Base-by-base conservation (phyloP, 2,329 filamentous ascomycete species). In the Fusarium anguioides region DNA sequence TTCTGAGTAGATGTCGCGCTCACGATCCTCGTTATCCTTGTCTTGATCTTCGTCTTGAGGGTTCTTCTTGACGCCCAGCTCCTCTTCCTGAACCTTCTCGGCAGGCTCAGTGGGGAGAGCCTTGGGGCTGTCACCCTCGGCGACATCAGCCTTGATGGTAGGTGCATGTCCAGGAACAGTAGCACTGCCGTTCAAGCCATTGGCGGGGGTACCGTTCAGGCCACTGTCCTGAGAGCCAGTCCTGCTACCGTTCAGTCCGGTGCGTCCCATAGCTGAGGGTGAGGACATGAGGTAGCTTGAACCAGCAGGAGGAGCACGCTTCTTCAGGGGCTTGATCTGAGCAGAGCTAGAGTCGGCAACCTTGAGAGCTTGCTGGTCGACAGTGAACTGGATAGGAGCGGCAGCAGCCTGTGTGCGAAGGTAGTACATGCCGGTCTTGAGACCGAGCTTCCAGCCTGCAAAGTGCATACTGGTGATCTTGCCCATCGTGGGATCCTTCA, bases 361-460 rank as follows among this genome's bases (percentile, higher is more conserved):
- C 83, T 94, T 93, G 72, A 99, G 89, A 56, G 93, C 92, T 81
- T 97, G 93, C 81, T 99, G 95, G 78, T 99, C 96, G 76, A 99
- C 96, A 6, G 96, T 99, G 84, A 99, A 99, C 81, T 99, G 96
- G 71, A 99, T 99, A 52, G 96, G 96, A 44, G 94, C 94, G 18
- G 94, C 94, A 33, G 96, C 96, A 67, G 96, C 96, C 89, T 97
- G 96, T 45, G 96, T 99, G 75, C 96, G 93, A 73, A 99, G 90
- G 82, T 99, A 99, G 89, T 99, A 99, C 96, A 99, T 98, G 84
- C 96, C 96, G 33, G 96, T 99, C 91, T 99, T 99, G 72, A 99
- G 88, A 76, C 96, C 96, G 70, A 98, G 90, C 87, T 98, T 99
- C 96, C 96, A 99, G 74, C 96, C 96, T 46, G 96, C 88, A 77